A percentile compares a stretch with the other conserved stretches of the same genome.
These are phyloP conservation scores for Fusarium sp. DNA, from an alignment of 2,329 filamentous ascomycete genomes.

Conservation along the genomic window DNA sequence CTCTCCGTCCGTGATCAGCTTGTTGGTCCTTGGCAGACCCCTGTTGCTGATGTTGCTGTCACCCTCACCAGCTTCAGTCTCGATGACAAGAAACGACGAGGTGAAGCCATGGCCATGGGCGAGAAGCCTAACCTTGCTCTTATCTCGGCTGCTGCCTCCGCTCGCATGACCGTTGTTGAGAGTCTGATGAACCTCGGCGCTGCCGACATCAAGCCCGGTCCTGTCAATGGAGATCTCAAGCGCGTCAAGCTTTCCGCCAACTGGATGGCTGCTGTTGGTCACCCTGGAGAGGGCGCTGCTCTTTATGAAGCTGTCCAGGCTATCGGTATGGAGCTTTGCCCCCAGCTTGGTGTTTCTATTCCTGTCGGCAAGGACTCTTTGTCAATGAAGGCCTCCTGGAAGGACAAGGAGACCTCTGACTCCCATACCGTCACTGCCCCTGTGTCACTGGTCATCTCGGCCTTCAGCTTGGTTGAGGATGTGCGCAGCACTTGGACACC, in stretches of 20 bases:
- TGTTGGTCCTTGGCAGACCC: slow-evolving; percentile 95
- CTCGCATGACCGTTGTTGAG: slow-evolving; percentile 96
- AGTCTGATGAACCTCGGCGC: slow-evolving; percentile 93
- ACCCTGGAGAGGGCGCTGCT: slow-evolving; percentile 90
- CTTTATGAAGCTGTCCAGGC: slow-evolving; percentile 94
- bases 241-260: slow-evolving; percentile 93
- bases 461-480: slow-evolving; percentile 86
- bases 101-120: slow-evolving; percentile 98
- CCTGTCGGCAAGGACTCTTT: slow-evolving; percentile 98
- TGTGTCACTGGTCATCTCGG: slow-evolving; percentile 89
- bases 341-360: slow-evolving; percentile 88
- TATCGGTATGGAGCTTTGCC: slow-evolving; percentile 92
- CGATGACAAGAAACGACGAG: slow-evolving; percentile 74
- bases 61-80: slow-evolving; percentile 83
- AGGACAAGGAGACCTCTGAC: slow-evolving; percentile 72
- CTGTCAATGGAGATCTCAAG: slow-evolving; percentile 69
- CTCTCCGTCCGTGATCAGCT: slow-evolving; percentile 92
- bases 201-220: slow-evolving; percentile 64
- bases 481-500: slow-evolving; percentile 94
- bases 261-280: slow-evolving; percentile 98
- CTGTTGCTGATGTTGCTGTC: slow-evolving; percentile 93
- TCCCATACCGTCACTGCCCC: slow-evolving; percentile 90
- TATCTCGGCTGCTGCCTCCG: slow-evolving; percentile 89
- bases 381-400: slow-evolving; percentile 99
- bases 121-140: slow-evolving; percentile 90